Evolutionary conservation across 2,329 filamentous ascomycete genomes (phyloP), one percentile per base, ranked within the genome.

Genomic region (Neopestalotiopsis sp.): DNA sequence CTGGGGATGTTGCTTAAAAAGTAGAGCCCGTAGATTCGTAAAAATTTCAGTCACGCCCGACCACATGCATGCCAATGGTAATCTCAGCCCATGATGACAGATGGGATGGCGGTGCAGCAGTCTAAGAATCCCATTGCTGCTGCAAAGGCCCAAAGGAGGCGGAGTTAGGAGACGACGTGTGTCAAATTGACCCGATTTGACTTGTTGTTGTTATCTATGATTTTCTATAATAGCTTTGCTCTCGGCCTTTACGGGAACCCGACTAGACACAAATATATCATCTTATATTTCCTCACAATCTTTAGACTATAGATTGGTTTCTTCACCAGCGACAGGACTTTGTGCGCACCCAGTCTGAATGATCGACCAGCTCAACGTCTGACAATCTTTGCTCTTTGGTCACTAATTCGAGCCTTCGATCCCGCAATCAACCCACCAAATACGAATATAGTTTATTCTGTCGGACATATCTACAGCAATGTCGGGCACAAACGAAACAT

Each of bases 41-140:
- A 38, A 38, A 38, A 28, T 49, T 3, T n/a, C n/a, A 52, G n/a
- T n/a, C 24, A 4, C 17, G 45, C 45, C 45, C 45, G 17, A n/a
- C 17, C 45, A n/a, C n/a, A 52, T 52, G 20, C 17, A 52, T 52
- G 20, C 17, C 45, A 20, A 52, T n/a, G 20, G 24, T 17, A 52
- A 52, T 38, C 45, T 52, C 45, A 52, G 45, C 45, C 45, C 45
- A 52, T 52, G 45, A 52, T 52, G 45, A 52, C 45, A 52, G 45
- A 52, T 52, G 45, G 24, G 45, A n/a, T 20, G 45, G 45, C 45
- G 45, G 34, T 38, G 34, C 34, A 38, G 6, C 45, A 52, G 14
- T n/a, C n/a, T 9, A 52, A 10, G n/a, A 52, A n/a, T 20, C 45
- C 7, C 3, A 5, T 24, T 17, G 17, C 45, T 52, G 17, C 45